These are phyloP conservation scores for Trichoderma sp. DNA, from an alignment of 2,329 filamentous ascomycete species.

Conservation along the genomic window DNA sequence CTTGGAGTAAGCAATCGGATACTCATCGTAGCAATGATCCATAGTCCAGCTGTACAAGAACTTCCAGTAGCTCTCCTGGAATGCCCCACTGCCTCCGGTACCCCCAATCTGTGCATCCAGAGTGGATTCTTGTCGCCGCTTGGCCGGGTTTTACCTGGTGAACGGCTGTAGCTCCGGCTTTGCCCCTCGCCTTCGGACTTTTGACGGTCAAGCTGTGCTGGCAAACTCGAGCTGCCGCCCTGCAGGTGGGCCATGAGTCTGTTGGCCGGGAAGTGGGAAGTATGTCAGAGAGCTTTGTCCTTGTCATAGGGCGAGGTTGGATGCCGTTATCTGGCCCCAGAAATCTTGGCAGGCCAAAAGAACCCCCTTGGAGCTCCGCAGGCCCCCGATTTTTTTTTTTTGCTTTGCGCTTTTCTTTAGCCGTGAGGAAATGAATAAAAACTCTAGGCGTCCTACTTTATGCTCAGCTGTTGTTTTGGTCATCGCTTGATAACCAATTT, in stretches of 20 bases:
- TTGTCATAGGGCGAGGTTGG: background rate
- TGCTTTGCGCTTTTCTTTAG: background rate
- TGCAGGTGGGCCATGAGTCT: background rate
- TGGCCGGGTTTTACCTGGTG: constrained; percentile 5
- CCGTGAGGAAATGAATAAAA: constrained; percentile 5
- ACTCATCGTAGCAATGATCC: background rate
- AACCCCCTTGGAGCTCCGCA: constrained; percentile 2
- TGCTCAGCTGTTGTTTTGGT: background rate
- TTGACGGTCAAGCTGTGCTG: constrained; percentile 4
- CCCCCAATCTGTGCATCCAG: constrained; percentile 4
- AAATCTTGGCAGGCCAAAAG: constrained; percentile 2
- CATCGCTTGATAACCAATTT: constrained; percentile 4
- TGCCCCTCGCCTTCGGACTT: constrained; percentile 3
- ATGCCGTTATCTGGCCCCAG: constrained; percentile 10
- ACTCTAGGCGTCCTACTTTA: background rate
- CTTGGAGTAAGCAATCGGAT: background rate
- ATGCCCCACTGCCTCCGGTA: background rate
- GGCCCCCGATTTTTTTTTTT: constrained; percentile 12
- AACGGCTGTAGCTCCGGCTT: constrained; percentile 9
- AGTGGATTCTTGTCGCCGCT: constrained; percentile 5
- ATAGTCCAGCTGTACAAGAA: background rate
- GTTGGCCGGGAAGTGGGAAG: background rate
- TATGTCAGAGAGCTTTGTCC: background rate
- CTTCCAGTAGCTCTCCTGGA: background rate
- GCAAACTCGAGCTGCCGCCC: constrained; percentile 8